Conservation (phyloP, 2,329 filamentous ascomycete species). For the Pestalotiopsis sp. region DNA sequence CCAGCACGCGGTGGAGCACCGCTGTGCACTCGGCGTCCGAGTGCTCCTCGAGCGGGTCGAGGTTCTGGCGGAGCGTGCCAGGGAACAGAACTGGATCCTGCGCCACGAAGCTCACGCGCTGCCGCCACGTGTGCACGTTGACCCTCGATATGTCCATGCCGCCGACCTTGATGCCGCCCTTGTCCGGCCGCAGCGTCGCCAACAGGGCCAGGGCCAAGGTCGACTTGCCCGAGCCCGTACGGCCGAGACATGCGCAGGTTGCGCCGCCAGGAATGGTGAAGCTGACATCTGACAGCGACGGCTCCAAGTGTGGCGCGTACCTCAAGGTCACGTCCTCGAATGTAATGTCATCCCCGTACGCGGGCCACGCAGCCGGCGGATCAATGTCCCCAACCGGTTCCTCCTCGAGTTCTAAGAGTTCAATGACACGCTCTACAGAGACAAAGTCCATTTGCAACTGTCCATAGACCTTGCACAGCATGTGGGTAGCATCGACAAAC, state of each 20-base stretch:
- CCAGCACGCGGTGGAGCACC: conserved; percentile 63
- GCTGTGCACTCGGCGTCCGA: conserved; percentile 52
- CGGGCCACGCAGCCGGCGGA: conserved; percentile 79
- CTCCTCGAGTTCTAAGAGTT: conserved; percentile 77
- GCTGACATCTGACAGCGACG: conserved; percentile 68
- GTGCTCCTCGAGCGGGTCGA: conserved; percentile 67
- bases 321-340: conserved; percentile 79
- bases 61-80: conserved; percentile 61
- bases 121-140: conserved; percentile 57
- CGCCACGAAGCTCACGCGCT: conserved; percentile 64
- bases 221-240: conserved; percentile 86
- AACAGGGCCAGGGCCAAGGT: conserved; percentile 67
- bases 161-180: conserved; percentile 58
- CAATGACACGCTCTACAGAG: conserved; percentile 83
- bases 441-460: conserved; percentile 91
- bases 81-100: conserved; percentile 67
- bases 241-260: conserved; percentile 71
- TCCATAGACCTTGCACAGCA: conserved; percentile 78
- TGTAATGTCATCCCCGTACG: conserved; percentile 68
- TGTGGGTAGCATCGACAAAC: conserved; percentile 72
- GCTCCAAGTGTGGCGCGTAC: conserved; percentile 78
- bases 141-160: conserved; percentile 53
- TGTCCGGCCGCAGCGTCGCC: conserved; percentile 53
- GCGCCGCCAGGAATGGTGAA: conserved; percentile 71
- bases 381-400: conserved; percentile 68